Evolutionary conservation across 1,139 yeast species (phyloP), one percentile per base, ranked within the genome.

Genomic region (Pichia sp.): DNA sequence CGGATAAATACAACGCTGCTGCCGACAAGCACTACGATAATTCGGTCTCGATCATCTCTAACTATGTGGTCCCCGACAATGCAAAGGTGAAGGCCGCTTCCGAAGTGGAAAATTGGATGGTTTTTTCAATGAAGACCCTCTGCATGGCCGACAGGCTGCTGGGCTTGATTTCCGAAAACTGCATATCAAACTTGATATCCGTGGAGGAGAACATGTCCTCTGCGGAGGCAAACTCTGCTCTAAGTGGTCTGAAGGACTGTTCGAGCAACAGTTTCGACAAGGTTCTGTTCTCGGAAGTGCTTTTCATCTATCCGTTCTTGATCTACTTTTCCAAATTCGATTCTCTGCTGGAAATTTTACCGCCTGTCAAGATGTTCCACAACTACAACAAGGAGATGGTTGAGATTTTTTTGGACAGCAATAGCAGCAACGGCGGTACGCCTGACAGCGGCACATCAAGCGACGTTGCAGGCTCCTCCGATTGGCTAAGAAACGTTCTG

Each of bases 401-500:
- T 19, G 61, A 63, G 3, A 70, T 74, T 1, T 56, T 53, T 12
- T 22, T 53, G 0, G 19, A 36, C 10, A 21, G 25, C 4, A 18
- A 12, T 12, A n/a, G 3, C 6, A 4, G 19, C n/a, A 25, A 25
- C 28, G 28, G 8, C 9, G 28, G 9, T 22, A 10, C 37, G 21
- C 12, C 25, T 21, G 7, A 13, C 12, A 23, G 9, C 30, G 3
- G 18, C n/a, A 23, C 23, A 19, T 5, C 21, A 3, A 13, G 7
- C 6, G 37, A 34, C 9, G 28, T 25, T 9, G 9, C 28, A 4
- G 37, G 37, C 37, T 34, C 37, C 9, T 21, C 47, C 16, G 62
- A 21, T 61, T 73, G 74, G 75, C 62, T 71, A 63, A 66, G 66
- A 45, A 67, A 70, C 47, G 74, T 75, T 1, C 63, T 72, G 0